Percentiles rank a stretch among this genome's conserved stretches.
Conservation (phyloP, 805 yeast species). For the Wickerhamiella azymoides region DNA sequence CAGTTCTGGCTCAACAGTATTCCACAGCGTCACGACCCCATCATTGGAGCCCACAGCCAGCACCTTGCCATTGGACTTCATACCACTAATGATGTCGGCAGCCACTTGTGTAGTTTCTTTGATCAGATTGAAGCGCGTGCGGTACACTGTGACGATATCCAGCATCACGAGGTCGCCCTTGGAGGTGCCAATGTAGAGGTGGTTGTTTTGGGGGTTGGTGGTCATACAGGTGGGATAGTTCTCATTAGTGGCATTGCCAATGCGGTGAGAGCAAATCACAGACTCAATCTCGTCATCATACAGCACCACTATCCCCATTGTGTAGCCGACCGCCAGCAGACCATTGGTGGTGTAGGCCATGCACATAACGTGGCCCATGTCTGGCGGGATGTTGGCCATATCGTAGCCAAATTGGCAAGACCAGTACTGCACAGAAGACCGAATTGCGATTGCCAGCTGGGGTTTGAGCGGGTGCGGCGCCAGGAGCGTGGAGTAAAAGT, state of each 20-base stretch:
- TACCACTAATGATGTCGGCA: conserved; percentile 1
- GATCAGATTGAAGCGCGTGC: not conserved
- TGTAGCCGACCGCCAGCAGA: not conserved
- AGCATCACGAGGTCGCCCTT: not conserved
- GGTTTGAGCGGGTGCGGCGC: not conserved
- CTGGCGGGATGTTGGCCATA: not conserved
- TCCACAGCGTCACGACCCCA: not conserved
- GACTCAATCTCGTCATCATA: not conserved
- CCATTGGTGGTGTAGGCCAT: not conserved
- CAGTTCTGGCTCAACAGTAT: too few relatives aligned
- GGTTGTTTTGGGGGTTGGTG: not conserved
- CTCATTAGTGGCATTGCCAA: not conserved
- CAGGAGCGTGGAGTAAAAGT: conserved; percentile 5
- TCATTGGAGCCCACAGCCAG: conserved; percentile 3
- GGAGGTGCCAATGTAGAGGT: not conserved
- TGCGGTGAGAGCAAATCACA: not conserved
- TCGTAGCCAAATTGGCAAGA: not conserved
- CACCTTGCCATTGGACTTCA: not conserved
- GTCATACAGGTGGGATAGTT: not conserved
- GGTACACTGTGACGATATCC: not conserved
- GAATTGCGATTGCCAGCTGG: not conserved
- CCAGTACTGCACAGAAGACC: not conserved
- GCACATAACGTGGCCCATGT: not conserved
- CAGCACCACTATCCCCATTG: not conserved
- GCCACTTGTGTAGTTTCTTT: not conserved